Base-by-base conservation (phyloP, 140 eudicot species). In the Senecio squalidus region DNA sequence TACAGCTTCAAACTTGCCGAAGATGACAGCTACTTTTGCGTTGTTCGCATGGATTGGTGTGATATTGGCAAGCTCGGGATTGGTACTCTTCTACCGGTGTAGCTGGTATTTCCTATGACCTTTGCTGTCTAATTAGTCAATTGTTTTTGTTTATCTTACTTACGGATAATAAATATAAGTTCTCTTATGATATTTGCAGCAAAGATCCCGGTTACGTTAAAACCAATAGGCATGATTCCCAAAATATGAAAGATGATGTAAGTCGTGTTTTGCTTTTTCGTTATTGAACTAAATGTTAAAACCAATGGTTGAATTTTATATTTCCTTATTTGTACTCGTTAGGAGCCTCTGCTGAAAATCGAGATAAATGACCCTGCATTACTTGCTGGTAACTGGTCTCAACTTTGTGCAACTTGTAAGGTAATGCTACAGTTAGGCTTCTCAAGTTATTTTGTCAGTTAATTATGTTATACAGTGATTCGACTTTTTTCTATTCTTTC, bases 371-470 rank as follows among this genome's bases (percentile, higher is more conserved):
- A 92, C 72, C 96, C 95, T 45, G 93, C 92, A 67, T 69, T 92
- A 71, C 79, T 92, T 30, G 86, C 92, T 71, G 96, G 96, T 46
- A 92, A 92, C 71, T 92, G 99, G 99, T 84, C 96, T 51, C 96
- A 82, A 78, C 96, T 92, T 47, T 92, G 99, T 69, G 71, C 94
- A 50, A 92, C 99, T 62, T 92, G 99, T 88, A 92, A 92, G 99
- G 99, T 83, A 62, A 72, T 34, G 27, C 7, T 54, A 18, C 50
- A 53, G 16, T 43, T 26, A 49, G 30, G 18, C 26, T 63, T 25
- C 36, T 63, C 56, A 29, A 54, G 9, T 58, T 45, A 21, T n/a
- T 57, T n/a, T 52, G 9, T 52, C 3, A 62, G 3, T 39, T 58
- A 24, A 17, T 24, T 3, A 49, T 46, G 22, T 18, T 46, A 20